phyloP scores from a whole-genome alignment of 805 yeast species.

The Candida anglica region DNA sequence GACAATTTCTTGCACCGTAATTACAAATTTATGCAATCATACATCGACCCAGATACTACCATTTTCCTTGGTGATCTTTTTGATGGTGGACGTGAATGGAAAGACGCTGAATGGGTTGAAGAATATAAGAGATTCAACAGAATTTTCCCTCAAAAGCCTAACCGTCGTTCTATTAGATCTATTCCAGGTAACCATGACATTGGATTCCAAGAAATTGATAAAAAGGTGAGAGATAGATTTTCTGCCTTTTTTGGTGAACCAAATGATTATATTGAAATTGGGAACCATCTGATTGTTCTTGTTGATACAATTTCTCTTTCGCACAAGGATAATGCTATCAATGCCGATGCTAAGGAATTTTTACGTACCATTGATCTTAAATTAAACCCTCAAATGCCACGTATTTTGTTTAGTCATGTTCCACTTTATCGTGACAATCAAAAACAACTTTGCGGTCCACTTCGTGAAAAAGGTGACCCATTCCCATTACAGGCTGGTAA shows the following conservation, averaged over 20 bases:
- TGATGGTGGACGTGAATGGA: conserved; percentile 94
- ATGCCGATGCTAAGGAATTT: conserved; percentile 51
- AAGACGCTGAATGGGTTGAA: conserved; percentile 59
- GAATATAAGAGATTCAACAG: conserved; percentile 67
- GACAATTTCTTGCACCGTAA: conserved; percentile 82
- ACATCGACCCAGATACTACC: conserved; percentile 69
- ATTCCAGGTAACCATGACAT: conserved; percentile 95
- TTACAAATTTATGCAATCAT: conserved; percentile 53
- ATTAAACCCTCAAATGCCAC: conserved; percentile 41
- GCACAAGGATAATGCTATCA: conserved; percentile 43
- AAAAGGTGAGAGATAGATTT: conserved; percentile 59
- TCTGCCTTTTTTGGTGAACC: conserved; percentile 70
- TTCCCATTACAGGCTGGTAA: conserved; percentile 73
- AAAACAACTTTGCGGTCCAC: conserved; percentile 66
- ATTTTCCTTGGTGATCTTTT: conserved; percentile 87
- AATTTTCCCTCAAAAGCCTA: conserved; percentile 59
- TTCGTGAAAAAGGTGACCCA: conserved; percentile 59
- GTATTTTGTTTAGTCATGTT: conserved; percentile 78
- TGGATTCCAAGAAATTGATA: conserved; percentile 79
- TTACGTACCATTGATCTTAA: conserved; percentile 30
- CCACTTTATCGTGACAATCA: conserved; percentile 74
- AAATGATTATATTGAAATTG: conserved; percentile 48
- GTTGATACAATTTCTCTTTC: conserved; percentile 83
- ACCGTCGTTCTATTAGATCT: conserved; percentile 32
- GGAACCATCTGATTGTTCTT: conserved; percentile 68